Evolutionary conservation across 1,284 basidiomycete genomes (phyloP), one percentile per base, ranked within the genome.

Genomic region (Rhodotorula sp.): DNA sequence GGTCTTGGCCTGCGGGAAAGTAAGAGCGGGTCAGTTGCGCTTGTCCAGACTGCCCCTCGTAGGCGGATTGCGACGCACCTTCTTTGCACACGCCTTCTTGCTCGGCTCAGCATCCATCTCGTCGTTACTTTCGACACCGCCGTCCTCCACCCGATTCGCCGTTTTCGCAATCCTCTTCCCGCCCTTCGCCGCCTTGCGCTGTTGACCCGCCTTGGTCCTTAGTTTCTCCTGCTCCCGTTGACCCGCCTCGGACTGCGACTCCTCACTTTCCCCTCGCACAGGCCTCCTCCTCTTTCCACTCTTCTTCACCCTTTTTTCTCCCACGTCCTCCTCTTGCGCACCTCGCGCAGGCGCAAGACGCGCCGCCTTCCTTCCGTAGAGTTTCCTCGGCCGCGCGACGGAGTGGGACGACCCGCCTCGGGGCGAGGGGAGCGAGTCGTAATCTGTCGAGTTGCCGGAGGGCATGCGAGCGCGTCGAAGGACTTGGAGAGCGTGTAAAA

Each of bases 361-460:
- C 46, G n/a, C 53, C 18, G 53, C 62, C 46, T 26, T 31, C n/a
- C 44, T 44, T 8, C 62, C 62, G 55, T 64, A 64, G 13, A 24
- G 28, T 24, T 50, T 62, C 26, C 1, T 52, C 4, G 16, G 9
- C 7, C 26, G 55, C 18, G 44, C 30, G 8, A 8, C 40, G n/a
- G 37, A 18, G 28, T 2, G 11, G 26, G 22, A 24, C 16, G 47
- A 28, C 4, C 40, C n/a, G 52, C 7, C 6, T 8, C 31, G 59
- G 18, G 59, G 48, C 6, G 65, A 51, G 37, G 65, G 65, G 48
- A 66, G 65, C 20, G 47, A 31, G 65, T 61, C 59, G 65, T 61
- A 66, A 30, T 66, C 65, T 22, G 54, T 51, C 18, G 55, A 57
- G 31, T 4, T 13, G 31, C n/a, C 54, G 11, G 44, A 55, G 30